Conservation (phyloP, 768 basidiomycete species). For the Panaeolus papilionaceus region DNA sequence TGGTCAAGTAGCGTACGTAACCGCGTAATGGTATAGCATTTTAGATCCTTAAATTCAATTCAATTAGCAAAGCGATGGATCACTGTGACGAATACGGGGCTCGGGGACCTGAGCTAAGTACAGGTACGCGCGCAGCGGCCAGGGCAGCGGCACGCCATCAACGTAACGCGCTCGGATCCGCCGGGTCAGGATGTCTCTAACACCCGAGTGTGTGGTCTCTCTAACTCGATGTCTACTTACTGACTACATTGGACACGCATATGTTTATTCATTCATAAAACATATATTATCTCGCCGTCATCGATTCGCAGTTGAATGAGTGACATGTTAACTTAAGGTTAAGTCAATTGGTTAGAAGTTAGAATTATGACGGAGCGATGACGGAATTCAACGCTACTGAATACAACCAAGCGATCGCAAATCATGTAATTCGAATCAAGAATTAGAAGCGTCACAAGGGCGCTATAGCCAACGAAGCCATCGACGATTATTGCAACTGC, state of each 20-base stretch:
- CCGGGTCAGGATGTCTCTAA: not conserved
- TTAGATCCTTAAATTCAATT: not conserved
- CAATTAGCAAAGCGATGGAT: not conserved
- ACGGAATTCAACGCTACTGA: not conserved
- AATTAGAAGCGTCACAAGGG: not conserved
- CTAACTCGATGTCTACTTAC: too few relatives aligned
- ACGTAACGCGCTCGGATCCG: not conserved
- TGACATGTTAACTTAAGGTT: too few relatives aligned
- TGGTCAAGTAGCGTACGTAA: not conserved
- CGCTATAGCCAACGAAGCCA: not conserved
- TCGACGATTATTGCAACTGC: not conserved
- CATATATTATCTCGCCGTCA: too few relatives aligned
- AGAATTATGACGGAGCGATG: not conserved
- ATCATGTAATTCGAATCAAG: too few relatives aligned
- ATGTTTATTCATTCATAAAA: too few relatives aligned
- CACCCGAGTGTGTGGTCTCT: too few relatives aligned
- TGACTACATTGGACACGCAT: too few relatives aligned
- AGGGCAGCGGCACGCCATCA: too few relatives aligned
- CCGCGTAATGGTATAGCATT: not conserved
- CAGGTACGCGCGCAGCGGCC: not conserved
- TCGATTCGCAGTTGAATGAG: too few relatives aligned
- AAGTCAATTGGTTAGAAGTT: not conserved
- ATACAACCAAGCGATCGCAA: too few relatives aligned
- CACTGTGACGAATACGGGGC: not conserved
- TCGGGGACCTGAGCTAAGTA: slow-evolving; percentile 4